Evolutionary conservation across 2,329 filamentous ascomycete species (phyloP), one percentile per base, ranked within the genome.

Genomic region (Paraconiothyrium sp.): DNA sequence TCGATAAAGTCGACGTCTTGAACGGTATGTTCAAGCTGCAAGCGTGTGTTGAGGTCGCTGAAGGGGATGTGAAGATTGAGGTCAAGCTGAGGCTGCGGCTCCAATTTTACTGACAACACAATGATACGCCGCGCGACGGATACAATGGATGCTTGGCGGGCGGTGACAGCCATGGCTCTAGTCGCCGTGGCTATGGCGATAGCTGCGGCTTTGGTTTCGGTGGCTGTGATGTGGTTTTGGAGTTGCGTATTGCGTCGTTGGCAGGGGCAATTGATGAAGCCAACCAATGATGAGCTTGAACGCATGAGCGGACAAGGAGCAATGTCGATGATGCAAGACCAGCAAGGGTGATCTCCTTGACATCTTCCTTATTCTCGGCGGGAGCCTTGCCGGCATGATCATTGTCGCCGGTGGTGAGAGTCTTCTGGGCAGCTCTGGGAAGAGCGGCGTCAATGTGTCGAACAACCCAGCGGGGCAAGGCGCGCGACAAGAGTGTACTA

Each of bases 401-500:
- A 20, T 20, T 20, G 1, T 1, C 20, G 20, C 20, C 20, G 20
- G 20, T 20, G 20, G 20, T 20, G 20, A 20, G 20, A 20, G 20
- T 20, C 20, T 20, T 20, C 20, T 20, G 20, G 20, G 20, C 20
- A 20, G 20, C 20, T 20, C 20, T 20, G 20, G 20, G 20, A 20
- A 20, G 20, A 20, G 20, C 20, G 20, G 20, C 20, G 20, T 39
- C 37, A 39, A 37, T 2, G 3, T 14, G 10, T 9, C 4, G 35
- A 37, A 10, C 13, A 47, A 14, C 52, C 54, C 54, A 56, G 30
- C 27, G 41, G n/a, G 32, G 35, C 1, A 54, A 22, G 37, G 8
- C 27, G 30, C 46, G 13, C 39, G 24, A 46, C 24, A 48, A 48
- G 52, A 55, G 54, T 22, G 22, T 48, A 39, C 54, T 47, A 56